Evolutionary conservation across 257 asterid genomes (phyloP).

Genomic region (Haberlea rhodopensis): DNA sequence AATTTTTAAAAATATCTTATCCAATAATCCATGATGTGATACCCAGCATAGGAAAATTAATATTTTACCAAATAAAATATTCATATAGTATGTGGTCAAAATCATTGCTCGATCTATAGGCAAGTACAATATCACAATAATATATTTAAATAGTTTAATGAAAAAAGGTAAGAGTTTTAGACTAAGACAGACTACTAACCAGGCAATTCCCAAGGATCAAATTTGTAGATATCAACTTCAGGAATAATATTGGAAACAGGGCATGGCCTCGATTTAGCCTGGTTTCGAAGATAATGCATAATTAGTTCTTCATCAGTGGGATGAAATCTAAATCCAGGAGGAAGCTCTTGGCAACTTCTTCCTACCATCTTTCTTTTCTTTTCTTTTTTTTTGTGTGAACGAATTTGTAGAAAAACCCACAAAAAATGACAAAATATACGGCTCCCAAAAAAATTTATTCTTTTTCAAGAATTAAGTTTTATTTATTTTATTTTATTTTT

Average conservation of each 20-base stretch:
- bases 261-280: conserved; percentile 61
- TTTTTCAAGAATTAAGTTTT: too few relatives aligned
- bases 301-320: conserved; percentile 90
- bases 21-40: too few relatives aligned
- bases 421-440: conserved; percentile 4
- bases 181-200: too few relatives aligned
- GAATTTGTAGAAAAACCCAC: background rate
- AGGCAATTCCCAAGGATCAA: conserved; percentile 93
- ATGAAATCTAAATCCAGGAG: conserved; percentile 90
- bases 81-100: too few relatives aligned
- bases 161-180: too few relatives aligned
- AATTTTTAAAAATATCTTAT: too few relatives aligned
- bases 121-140: too few relatives aligned
- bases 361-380: conserved; percentile 62
- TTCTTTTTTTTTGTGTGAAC: background rate
- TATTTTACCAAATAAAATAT: too few relatives aligned
- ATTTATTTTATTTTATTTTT: too few relatives aligned
- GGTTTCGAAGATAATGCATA: conserved; percentile 66
- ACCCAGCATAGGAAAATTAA: too few relatives aligned
- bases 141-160: too few relatives aligned
- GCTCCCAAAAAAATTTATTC: background rate
- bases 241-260: conserved; percentile 65
- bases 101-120: too few relatives aligned
- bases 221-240: conserved; percentile 73
- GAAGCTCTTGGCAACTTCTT: conserved; percentile 49